phyloP scores from a whole-genome alignment of 2,329 filamentous ascomycete genomes.

The Coniochaeta hoffmannii region DNA sequence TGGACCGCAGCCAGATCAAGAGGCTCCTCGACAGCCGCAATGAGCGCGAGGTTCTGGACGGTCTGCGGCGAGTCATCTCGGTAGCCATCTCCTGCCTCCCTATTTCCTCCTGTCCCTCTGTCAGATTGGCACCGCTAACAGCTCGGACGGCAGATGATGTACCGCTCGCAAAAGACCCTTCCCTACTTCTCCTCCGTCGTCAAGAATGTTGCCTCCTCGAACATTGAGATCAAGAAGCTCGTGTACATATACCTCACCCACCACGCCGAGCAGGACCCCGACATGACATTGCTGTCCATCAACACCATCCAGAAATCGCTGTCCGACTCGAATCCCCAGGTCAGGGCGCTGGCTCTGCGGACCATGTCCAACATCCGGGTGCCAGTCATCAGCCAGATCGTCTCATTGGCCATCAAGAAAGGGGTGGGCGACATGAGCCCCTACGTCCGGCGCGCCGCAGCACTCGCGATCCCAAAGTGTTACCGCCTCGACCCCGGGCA shows the following conservation, averaged over 20 bases:
- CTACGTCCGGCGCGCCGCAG: slow-evolving; percentile 85
- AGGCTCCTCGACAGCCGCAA: slow-evolving; percentile 90
- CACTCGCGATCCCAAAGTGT: slow-evolving; percentile 91
- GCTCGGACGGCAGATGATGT: slow-evolving; percentile 69
- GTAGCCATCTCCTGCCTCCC: slow-evolving; percentile 41
- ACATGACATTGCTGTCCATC: slow-evolving; percentile 91
- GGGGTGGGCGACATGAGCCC: slow-evolving; percentile 92
- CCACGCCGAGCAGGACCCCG: slow-evolving; percentile 92
- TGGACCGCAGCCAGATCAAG: slow-evolving; percentile 81
- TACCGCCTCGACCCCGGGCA: slow-evolving; percentile 84
- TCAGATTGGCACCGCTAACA: not conserved
- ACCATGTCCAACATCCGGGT: slow-evolving; percentile 98
- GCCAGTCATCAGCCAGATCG: slow-evolving; percentile 95
- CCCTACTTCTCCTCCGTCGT: slow-evolving; percentile 96
- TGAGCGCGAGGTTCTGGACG: slow-evolving; percentile 89
- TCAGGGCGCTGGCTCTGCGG: slow-evolving; percentile 83
- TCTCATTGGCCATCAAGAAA: slow-evolving; percentile 91
- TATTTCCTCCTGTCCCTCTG: no score
- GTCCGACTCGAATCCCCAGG: slow-evolving; percentile 83
- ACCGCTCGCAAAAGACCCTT: slow-evolving; percentile 77
- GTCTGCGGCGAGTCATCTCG: slow-evolving; percentile 78
- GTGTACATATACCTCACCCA: slow-evolving; percentile 98
- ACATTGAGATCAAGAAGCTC: slow-evolving; percentile 92
- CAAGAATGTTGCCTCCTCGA: slow-evolving; percentile 93
- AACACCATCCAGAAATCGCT: slow-evolving; percentile 98